phyloP scores from a whole-genome alignment of 208 protist species.

The Crithidia mellificae region DNA sequence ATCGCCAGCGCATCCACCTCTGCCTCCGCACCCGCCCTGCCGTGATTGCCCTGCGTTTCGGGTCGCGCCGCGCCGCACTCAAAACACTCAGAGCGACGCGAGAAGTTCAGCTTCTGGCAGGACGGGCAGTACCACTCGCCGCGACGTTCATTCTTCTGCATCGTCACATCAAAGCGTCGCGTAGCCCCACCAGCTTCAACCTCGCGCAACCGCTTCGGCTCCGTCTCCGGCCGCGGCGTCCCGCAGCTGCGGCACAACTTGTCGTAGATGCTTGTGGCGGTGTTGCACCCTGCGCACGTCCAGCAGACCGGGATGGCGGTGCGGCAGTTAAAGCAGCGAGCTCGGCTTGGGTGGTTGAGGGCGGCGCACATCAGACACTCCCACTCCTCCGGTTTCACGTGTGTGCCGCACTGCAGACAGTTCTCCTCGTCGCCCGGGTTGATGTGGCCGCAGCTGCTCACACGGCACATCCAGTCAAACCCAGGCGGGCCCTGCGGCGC shows the following conservation, averaged over 20 bases:
- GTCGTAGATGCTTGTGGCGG: constrained; percentile 81
- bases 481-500: constrained; percentile 59
- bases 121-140: constrained; percentile 75
- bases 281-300: constrained; percentile 59
- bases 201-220: constrained; percentile 51
- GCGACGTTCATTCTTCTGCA: constrained; percentile 10
- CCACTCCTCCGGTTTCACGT: constrained; percentile 73
- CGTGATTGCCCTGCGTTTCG: background rate
- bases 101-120: constrained; percentile 79
- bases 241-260: constrained; percentile 60
- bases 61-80: constrained; percentile 51
- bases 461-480: constrained; percentile 90
- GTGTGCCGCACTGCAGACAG: constrained; percentile 61
- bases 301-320: constrained; percentile 73
- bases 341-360: constrained; percentile 75
- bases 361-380: constrained; percentile 80
- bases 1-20: constrained; percentile 4
- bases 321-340: constrained; percentile 77
- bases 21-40: background rate
- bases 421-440: constrained; percentile 81
- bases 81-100: constrained; percentile 68
- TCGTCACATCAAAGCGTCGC: background rate
- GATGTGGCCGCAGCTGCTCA: constrained; percentile 54
- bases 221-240: constrained; percentile 37
- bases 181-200: constrained; percentile 11